Conservation (phyloP, 1,139 yeast genomes). For the Nakaseomyces delphensis region DNA sequence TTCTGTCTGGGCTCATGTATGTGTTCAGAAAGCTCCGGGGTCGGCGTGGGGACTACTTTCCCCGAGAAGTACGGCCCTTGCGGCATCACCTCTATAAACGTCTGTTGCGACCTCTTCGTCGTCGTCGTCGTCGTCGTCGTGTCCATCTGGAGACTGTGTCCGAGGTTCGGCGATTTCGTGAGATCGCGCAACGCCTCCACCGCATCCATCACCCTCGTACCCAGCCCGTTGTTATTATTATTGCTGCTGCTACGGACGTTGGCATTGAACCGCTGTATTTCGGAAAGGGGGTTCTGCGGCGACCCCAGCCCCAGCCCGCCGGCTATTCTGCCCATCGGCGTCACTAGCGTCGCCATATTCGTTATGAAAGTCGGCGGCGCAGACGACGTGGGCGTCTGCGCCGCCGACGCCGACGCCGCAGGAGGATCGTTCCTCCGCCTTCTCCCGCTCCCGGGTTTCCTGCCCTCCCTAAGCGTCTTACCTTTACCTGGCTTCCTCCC, state of each 20-base stretch:
- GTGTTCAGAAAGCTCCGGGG: not conserved
- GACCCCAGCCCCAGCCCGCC: slow-evolving; percentile 6
- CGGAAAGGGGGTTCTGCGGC: not conserved
- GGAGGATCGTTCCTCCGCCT: slow-evolving; percentile 28
- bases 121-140: slow-evolving; percentile 4
- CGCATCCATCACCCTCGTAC: slow-evolving; percentile 16
- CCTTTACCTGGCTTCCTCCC: slow-evolving; percentile 36
- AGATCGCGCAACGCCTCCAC: slow-evolving; percentile 16
- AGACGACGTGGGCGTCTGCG: not conserved
- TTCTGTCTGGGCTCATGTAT: not conserved
- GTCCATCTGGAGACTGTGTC: not conserved
- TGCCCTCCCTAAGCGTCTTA: slow-evolving; percentile 35
- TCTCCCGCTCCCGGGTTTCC: slow-evolving; percentile 36
- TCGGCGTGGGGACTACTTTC: not conserved
- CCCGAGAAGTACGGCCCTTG: not conserved
- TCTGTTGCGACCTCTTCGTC: slow-evolving; percentile 5
- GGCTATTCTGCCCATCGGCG: too few species aligned
- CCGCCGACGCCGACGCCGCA: too few species aligned
- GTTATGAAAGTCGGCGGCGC: not conserved
- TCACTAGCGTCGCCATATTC: too few species aligned
- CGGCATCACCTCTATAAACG: slow-evolving; percentile 3
- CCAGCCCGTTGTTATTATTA: not conserved
- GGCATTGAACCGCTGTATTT: not conserved
- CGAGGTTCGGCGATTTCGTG: slow-evolving; percentile 13
- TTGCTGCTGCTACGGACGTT: not conserved